Conservation (phyloP, 2,329 filamentous ascomycete species). For the Trichoderma sp. region DNA sequence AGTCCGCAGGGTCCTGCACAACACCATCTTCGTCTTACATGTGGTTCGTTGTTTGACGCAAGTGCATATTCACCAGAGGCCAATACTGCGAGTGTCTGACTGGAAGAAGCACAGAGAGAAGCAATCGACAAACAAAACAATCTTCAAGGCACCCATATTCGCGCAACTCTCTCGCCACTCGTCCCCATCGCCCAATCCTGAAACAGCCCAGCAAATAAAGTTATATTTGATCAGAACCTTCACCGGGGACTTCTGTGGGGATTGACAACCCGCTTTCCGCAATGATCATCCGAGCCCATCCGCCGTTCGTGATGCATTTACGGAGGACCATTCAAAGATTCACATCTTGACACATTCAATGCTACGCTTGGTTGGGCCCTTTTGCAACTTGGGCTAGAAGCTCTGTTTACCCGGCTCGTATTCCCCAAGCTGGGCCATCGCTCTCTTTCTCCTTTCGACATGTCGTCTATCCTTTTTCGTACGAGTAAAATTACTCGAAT, state of each 20-base stretch:
- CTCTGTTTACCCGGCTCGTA: not conserved
- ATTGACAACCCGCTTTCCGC: not conserved
- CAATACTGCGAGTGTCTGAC: not conserved
- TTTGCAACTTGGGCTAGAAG: not conserved
- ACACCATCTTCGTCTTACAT: not conserved
- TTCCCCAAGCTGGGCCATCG: not conserved
- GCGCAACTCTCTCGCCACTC: not conserved
- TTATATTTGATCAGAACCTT: not conserved
- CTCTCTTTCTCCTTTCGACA: not conserved
- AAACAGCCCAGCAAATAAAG: conserved; percentile 12
- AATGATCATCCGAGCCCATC: not conserved
- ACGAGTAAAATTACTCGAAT: not conserved
- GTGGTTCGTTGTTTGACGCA: not conserved
- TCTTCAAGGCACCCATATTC: not conserved
- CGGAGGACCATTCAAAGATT: not conserved
- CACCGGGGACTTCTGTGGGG: not conserved
- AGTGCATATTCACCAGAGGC: too few relatives aligned
- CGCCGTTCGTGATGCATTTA: not conserved
- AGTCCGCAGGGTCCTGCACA: not conserved
- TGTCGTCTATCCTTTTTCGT: not conserved
- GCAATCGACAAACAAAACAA: not conserved
- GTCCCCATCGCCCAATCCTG: not conserved
- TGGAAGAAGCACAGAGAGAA: not conserved
- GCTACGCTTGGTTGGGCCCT: not conserved
- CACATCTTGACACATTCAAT: not conserved